Evolutionary conservation across 2,329 filamentous ascomycete species (phyloP).

Genomic region (Penicillium digitatum): DNA sequence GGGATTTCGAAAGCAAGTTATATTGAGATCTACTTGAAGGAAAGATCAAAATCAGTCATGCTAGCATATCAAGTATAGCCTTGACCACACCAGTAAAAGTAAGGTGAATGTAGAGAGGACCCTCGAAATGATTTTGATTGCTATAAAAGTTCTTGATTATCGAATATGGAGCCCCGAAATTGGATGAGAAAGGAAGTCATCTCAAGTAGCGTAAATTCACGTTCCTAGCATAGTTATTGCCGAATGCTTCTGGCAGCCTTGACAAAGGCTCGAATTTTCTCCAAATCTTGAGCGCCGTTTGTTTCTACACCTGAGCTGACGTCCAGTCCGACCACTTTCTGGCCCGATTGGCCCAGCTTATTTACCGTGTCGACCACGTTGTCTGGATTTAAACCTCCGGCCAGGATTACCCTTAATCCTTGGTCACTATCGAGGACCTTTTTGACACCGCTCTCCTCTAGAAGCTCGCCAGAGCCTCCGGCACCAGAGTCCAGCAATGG

Average conservation of each 20-base stretch:
- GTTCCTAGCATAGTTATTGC: constrained; percentile 15
- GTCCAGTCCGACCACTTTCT: constrained; percentile 75
- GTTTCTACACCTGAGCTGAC: constrained; percentile 92
- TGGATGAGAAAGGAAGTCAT: constrained; percentile 4
- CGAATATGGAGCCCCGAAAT: not conserved
- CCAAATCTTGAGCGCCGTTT: constrained; percentile 72
- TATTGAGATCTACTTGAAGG: not conserved
- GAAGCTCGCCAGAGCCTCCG: constrained; percentile 72
- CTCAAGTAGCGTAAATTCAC: not conserved
- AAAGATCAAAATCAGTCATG: not conserved
- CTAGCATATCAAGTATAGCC: not conserved
- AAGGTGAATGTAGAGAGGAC: not conserved
- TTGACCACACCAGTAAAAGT: not conserved
- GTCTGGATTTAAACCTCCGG: constrained; percentile 75
- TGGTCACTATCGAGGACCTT: constrained; percentile 62
- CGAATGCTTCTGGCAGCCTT: constrained; percentile 61
- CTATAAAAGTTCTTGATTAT: not conserved
- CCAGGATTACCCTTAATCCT: constrained; percentile 72
- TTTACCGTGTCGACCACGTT: constrained; percentile 69
- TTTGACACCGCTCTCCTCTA: constrained; percentile 69
- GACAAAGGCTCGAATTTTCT: constrained; percentile 78
- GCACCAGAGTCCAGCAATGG: constrained; percentile 83
- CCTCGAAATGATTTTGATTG: not conserved
- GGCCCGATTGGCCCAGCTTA: constrained; percentile 57
- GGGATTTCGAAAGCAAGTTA: not conserved